Base-by-base conservation (phyloP, 2,329 filamentous ascomycete species). In the Pseudocercospora crystallina region DNA sequence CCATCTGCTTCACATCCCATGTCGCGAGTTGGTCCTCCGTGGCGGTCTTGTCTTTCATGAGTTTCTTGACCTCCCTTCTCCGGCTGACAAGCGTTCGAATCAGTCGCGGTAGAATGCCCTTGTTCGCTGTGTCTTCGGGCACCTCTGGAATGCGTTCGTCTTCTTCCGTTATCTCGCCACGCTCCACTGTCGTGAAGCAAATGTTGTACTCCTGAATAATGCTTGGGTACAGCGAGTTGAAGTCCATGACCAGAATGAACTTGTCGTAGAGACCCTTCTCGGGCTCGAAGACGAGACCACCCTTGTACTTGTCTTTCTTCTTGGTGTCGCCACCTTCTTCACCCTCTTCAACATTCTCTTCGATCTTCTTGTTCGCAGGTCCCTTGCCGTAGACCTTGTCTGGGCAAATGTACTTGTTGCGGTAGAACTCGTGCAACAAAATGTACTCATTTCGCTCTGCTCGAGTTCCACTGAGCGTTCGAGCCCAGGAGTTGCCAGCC, bases 131-230 rank as follows among this genome's bases (percentile, higher is more conserved):
- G 33, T 75, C 69, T 3, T 75, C 75, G 2, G 92, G 92, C 1
- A 96, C 87, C 54, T 95, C 89, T 0, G 94, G 94, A 1, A 97
- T 89, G 48, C 82, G 84, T 48, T 97, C 90, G 46, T 96, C 90
- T 43, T 94, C 87, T 36, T 91, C 84, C 31, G 83, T 87, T 62
- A 86, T 74, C 54, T 81, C 76, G 35, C 81, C 78, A 61, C 94
- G 81, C 55, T 97, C 89, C 5, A 99, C 90, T 0, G 95, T 99
- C 2, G 94, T 99, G 73, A 99, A 99, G 76, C 95, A 99, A 62
- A 99, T 99, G 72, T 99, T 99, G 76, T 85, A 99, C 79, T 99
- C 95, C 67, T 99, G 95, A 55, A 99, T 99, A 66, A 99, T 97
- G 67, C 90, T 96, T 30, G 94, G 94, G 65, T 99, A 99, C 56